phyloP scores from a whole-genome alignment of 2,329 filamentous ascomycete species.

The Xylariaceae sp. region DNA sequence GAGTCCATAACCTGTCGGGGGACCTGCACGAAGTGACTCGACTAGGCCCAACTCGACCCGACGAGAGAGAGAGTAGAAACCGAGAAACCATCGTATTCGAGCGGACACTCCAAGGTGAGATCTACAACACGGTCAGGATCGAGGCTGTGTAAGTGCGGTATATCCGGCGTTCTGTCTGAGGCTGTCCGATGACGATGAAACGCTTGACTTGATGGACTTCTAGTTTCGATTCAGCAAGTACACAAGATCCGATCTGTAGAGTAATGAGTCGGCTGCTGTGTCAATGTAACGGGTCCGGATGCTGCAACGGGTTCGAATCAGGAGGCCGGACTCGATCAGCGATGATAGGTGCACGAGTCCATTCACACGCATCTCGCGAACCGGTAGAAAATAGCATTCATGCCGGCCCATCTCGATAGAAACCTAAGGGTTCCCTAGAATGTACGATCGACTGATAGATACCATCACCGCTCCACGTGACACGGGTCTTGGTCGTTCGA shows the following conservation, averaged over 20 bases:
- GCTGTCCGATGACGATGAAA: background rate
- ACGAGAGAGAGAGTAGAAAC: background rate
- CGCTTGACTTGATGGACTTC: background rate
- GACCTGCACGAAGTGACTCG: slow-evolving; percentile 3
- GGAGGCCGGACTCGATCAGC: background rate
- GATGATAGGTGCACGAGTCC: background rate
- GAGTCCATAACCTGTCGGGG: slow-evolving; percentile 6
- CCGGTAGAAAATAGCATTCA: background rate
- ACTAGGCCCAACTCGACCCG: background rate
- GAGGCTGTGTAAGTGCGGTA: background rate
- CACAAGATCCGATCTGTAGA: slow-evolving; percentile 6
- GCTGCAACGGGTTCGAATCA: background rate
- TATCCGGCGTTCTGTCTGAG: background rate
- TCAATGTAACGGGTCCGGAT: background rate
- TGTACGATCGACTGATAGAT: background rate
- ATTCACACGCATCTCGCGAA: background rate
- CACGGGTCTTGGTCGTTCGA: background rate
- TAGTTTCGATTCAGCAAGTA: background rate
- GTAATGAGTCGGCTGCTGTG: background rate
- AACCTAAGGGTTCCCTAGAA: background rate
- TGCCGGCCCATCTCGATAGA: background rate
- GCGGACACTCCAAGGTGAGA: slow-evolving; percentile 2
- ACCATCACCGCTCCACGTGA: background rate
- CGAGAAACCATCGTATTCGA: background rate
- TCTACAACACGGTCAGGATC: slow-evolving; percentile 1